Percentiles rank a stretch among this genome's conserved stretches.
Conservation (phyloP, 352 stramenopile species). For the Phytophthora aleatoria region DNA sequence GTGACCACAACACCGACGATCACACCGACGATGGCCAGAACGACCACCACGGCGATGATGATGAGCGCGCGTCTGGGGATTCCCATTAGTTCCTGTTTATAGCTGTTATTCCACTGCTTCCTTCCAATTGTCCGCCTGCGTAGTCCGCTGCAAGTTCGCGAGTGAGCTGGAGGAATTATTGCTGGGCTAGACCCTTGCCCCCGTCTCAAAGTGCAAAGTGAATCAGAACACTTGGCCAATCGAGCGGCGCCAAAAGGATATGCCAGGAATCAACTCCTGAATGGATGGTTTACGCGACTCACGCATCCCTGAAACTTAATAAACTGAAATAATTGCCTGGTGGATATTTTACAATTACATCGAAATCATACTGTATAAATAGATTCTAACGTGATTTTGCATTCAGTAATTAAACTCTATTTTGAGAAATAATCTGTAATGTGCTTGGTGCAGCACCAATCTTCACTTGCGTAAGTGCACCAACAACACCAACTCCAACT, state of each 20-base stretch:
- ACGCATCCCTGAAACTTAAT: neutral
- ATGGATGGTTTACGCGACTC: constrained; percentile 16
- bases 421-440: neutral
- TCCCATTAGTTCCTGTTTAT: constrained; percentile 10
- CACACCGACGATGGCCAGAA: constrained; percentile 53
- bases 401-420: neutral
- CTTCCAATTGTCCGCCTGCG: neutral
- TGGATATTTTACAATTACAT: too few relatives aligned
- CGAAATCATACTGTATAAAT: too few relatives aligned
- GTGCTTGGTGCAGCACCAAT: constrained; percentile 11
- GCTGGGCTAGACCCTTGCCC: constrained; percentile 17
- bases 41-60: constrained; percentile 47
- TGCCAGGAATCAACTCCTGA: constrained; percentile 25
- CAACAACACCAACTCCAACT: too few relatives aligned
- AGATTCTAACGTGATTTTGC: too few relatives aligned
- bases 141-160: constrained; percentile 21
- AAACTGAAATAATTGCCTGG: neutral
- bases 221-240: constrained; percentile 10
- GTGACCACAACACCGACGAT: constrained; percentile 50
- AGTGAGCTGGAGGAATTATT: constrained; percentile 12
- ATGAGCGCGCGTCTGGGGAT: constrained; percentile 33
- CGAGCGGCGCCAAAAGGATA: constrained; percentile 7
- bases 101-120: neutral
- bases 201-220: constrained; percentile 16
- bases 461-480: neutral